Percentiles rank a stretch among this genome's conserved stretches.
phyloP scores from a whole-genome alignment of 1,284 basidiomycete species.

The Phaffia rhodozyma region DNA sequence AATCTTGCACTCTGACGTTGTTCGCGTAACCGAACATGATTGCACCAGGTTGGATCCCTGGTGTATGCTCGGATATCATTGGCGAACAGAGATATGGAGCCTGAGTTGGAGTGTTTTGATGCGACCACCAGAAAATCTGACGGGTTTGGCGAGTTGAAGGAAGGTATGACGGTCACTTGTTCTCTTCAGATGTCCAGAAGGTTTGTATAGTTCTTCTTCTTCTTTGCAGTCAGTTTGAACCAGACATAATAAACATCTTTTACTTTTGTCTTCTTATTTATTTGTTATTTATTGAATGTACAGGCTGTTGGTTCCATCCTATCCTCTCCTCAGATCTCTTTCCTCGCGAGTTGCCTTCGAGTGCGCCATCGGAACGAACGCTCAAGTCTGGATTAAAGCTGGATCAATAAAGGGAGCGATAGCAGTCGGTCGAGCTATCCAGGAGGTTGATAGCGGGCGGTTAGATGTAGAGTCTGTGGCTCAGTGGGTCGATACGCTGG shows the following conservation, averaged over 20 bases:
- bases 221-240: too few relatives aligned
- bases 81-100: conserved; percentile 40
- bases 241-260: neutral
- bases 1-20: neutral
- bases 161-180: conserved; percentile 30
- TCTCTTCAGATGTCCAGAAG: conserved; percentile 32
- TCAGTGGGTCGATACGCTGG: neutral
- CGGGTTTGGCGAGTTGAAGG: conserved; percentile 40
- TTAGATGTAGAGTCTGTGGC: neutral
- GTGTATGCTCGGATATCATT: conserved; percentile 40
- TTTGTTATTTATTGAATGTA: neutral
- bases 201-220: conserved; percentile 24
- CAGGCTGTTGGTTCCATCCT: conserved; percentile 35
- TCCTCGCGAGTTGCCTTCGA: conserved; percentile 37
- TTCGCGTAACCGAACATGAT: neutral
- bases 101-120: conserved; percentile 42
- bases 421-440: conserved; percentile 14
- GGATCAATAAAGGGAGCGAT: conserved; percentile 28
- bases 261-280: neutral
- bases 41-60: conserved; percentile 38
- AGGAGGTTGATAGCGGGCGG: conserved; percentile 4
- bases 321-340: conserved; percentile 30
- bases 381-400: conserved; percentile 40
- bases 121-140: conserved; percentile 38
- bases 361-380: conserved; percentile 40